A percentile compares a stretch with the other conserved stretches of the same genome.
Evolutionary conservation across 371 early-diverging fungal species (phyloP).

Genomic region (Mortierella sp.): DNA sequence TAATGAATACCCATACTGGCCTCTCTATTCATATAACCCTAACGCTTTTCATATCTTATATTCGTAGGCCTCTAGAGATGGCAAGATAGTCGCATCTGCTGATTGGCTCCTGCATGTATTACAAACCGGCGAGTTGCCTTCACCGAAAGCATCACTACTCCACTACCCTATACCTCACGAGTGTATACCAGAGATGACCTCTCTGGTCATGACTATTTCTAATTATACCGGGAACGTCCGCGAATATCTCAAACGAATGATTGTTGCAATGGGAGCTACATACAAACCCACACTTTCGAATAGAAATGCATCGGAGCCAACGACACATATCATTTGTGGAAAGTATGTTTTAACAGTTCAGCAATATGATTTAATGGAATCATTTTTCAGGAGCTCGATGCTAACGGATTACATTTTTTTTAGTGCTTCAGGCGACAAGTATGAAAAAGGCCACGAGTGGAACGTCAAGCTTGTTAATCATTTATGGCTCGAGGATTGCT

Average conservation of each 20-base stretch:
- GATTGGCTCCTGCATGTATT: slow-evolving; percentile 51
- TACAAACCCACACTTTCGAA: slow-evolving; percentile 70
- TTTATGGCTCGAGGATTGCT: slow-evolving; percentile 89
- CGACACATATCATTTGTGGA: slow-evolving; percentile 79
- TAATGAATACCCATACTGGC: background rate
- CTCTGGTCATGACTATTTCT: slow-evolving; percentile 70
- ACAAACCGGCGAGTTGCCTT: slow-evolving; percentile 29
- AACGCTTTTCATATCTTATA: background rate
- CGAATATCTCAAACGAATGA: slow-evolving; percentile 76
- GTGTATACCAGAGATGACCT: slow-evolving; percentile 31
- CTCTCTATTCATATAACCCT: background rate
- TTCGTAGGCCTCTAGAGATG: slow-evolving; percentile 65
- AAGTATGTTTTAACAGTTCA: slow-evolving; percentile 57
- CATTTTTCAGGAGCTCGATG: background rate
- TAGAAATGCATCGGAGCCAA: slow-evolving; percentile 54
- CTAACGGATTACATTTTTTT: background rate
- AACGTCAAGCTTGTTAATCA: slow-evolving; percentile 85
- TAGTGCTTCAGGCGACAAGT: slow-evolving; percentile 75
- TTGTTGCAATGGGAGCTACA: slow-evolving; percentile 72
- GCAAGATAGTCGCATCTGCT: slow-evolving; percentile 70
- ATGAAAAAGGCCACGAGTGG: slow-evolving; percentile 68
- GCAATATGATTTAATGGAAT: background rate
- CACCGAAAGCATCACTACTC: slow-evolving; percentile 45
- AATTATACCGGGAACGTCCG: slow-evolving; percentile 78
- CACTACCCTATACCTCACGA: slow-evolving; percentile 47